Percentiles rank a stretch among this genome's conserved stretches.
phyloP scores from a whole-genome alignment of 208 protist genomes.

The Trichomonas vaginalis region DNA sequence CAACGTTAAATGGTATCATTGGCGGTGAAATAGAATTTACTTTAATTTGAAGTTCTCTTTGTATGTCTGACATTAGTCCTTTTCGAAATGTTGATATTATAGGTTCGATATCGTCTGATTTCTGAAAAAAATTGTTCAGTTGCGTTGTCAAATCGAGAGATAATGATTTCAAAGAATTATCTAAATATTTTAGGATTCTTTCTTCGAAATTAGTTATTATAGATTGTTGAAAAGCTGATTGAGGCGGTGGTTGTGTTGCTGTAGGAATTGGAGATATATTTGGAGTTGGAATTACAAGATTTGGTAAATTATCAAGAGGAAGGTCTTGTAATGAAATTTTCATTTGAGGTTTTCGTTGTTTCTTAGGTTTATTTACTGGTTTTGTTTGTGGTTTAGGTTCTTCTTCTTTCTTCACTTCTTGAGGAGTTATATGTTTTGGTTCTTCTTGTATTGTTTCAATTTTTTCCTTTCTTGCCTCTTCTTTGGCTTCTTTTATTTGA shows the following conservation, averaged over 20 bases:
- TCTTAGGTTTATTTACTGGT: not conserved
- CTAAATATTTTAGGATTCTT: not conserved
- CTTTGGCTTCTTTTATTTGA: not conserved
- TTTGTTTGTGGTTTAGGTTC: not conserved
- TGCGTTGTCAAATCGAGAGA: not conserved
- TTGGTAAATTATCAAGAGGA: not conserved
- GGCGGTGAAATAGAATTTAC: not conserved
- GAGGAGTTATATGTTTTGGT: not conserved
- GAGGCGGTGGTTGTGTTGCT: not conserved
- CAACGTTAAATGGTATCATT: not conserved
- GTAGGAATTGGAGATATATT: not conserved
- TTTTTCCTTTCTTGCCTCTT: not conserved
- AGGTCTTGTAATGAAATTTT: not conserved
- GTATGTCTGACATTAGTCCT: not conserved
- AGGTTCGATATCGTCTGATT: not conserved
- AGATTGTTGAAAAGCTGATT: not conserved
- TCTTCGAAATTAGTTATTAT: not conserved
- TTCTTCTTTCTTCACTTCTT: not conserved
- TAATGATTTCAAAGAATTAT: not conserved
- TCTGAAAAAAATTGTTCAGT: not conserved
- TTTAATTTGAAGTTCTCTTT: not conserved
- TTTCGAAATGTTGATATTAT: not conserved
- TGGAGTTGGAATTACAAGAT: not conserved
- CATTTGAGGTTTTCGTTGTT: not conserved
- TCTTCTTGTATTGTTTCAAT: not conserved